Conservation (phyloP, 495 filamentous ascomycete species). For the Hypoxylon fuscum region DNA sequence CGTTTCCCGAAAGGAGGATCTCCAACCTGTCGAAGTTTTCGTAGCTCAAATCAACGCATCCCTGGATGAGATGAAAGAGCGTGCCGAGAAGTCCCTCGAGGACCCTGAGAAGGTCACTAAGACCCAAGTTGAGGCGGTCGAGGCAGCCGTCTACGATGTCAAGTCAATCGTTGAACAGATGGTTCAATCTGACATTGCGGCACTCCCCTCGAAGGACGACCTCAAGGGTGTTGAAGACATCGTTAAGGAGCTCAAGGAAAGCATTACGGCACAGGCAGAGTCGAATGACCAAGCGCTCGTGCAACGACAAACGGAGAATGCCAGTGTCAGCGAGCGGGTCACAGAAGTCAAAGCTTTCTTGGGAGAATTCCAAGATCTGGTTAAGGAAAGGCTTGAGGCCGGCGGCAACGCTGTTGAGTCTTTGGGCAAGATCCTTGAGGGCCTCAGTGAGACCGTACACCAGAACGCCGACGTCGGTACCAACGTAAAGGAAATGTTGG, state of each 20-base stretch:
- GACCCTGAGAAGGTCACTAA: slow-evolving; percentile 75
- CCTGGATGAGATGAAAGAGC: slow-evolving; percentile 80
- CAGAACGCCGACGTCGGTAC: slow-evolving; percentile 61
- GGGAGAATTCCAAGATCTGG: slow-evolving; percentile 58
- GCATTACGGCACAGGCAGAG: slow-evolving; percentile 72
- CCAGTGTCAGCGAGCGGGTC: slow-evolving; percentile 59
- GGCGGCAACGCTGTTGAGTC: slow-evolving; percentile 58
- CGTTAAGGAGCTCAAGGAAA: slow-evolving; percentile 75
- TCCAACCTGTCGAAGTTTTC: slow-evolving; percentile 76
- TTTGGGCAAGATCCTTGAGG: slow-evolving; percentile 67
- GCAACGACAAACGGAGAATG: slow-evolving; percentile 68
- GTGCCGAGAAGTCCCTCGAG: slow-evolving; percentile 68
- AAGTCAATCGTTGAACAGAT: slow-evolving; percentile 78
- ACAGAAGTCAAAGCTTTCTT: slow-evolving; percentile 61
- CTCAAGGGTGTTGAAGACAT: slow-evolving; percentile 61
- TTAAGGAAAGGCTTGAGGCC: slow-evolving; percentile 61
- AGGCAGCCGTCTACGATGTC: slow-evolving; percentile 79
- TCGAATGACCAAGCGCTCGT: slow-evolving; percentile 81
- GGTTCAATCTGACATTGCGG: slow-evolving; percentile 70
- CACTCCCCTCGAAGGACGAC: slow-evolving; percentile 70
- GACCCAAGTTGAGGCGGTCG: slow-evolving; percentile 79
- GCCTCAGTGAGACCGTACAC: slow-evolving; percentile 66
- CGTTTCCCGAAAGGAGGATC: slow-evolving; percentile 76
- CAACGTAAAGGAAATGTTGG: slow-evolving; percentile 81
- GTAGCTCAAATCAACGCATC: slow-evolving; percentile 76